These are phyloP conservation scores for Podaxis sp. DNA, from an alignment of 768 basidiomycete species.

Conservation along the genomic window DNA sequence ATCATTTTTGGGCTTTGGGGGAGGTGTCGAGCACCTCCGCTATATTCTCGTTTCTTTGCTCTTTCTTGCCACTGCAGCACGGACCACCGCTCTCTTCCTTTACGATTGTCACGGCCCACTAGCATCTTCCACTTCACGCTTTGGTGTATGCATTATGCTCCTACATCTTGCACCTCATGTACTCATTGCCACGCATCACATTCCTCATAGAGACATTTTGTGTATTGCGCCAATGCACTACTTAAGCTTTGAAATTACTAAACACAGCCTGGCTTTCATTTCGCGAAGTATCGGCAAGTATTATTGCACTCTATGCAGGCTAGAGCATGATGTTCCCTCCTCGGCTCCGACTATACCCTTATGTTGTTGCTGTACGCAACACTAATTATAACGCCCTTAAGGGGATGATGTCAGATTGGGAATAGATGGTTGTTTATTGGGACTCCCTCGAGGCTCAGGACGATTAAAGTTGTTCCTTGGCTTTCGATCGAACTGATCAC, in stretches of 20 bases:
- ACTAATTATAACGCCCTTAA: background rate
- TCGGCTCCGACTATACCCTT: too few relatives aligned
- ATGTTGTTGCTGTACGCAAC: background rate
- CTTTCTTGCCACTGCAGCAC: background rate
- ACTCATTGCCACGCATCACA: background rate
- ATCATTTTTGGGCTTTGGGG: slow-evolving; percentile 6
- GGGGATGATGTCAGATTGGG: background rate
- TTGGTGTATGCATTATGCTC: background rate
- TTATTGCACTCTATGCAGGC: background rate
- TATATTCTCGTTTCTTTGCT: background rate
- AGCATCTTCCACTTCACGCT: background rate
- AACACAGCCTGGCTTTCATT: background rate
- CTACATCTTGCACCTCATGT: background rate
- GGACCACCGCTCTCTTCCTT: background rate
- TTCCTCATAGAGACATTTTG: background rate
- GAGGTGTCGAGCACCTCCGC: slow-evolving; percentile 6
- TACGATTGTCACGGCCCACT: background rate
- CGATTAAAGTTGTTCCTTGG: background rate
- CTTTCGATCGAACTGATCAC: background rate
- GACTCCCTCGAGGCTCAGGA: background rate
- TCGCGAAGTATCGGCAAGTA: background rate
- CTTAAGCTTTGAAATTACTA: too few relatives aligned
- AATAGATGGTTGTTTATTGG: background rate
- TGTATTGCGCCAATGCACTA: too few relatives aligned
- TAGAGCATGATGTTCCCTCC: background rate